These are phyloP conservation scores for Phytophthora niederhauseri DNA, from an alignment of 352 stramenopile species.

Conservation along the genomic window DNA sequence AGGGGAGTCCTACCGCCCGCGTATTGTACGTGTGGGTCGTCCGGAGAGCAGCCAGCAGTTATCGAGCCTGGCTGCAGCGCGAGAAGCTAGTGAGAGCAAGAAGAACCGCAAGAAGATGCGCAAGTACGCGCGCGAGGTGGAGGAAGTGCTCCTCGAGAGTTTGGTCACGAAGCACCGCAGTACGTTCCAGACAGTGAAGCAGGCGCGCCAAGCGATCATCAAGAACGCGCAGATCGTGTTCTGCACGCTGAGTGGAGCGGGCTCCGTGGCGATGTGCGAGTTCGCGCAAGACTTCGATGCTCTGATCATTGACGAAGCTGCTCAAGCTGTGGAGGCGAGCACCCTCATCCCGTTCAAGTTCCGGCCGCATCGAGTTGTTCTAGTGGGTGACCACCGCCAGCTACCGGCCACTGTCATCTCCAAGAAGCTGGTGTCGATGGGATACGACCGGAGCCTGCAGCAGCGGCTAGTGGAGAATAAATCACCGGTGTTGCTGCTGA, in stretches of 20 bases:
- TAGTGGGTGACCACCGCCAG: slow-evolving; percentile 97
- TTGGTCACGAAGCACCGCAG: slow-evolving; percentile 67
- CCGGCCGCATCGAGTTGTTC: slow-evolving; percentile 72
- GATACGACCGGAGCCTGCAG: slow-evolving; percentile 96
- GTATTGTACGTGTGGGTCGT: slow-evolving; percentile 74
- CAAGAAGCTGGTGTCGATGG: slow-evolving; percentile 78
- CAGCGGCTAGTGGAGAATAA: slow-evolving; percentile 93
- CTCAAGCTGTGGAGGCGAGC: slow-evolving; percentile 96
- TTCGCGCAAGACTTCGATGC: slow-evolving; percentile 96
- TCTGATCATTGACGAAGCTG: slow-evolving; percentile 98
- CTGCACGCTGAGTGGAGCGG: slow-evolving; percentile 83
- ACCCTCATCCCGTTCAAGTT: slow-evolving; percentile 98
- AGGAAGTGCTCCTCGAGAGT: slow-evolving; percentile 74
- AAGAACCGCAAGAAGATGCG: slow-evolving; percentile 71
- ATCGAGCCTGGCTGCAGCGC: slow-evolving; percentile 26
- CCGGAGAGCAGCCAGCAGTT: slow-evolving; percentile 58
- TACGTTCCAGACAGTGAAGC: slow-evolving; percentile 57
- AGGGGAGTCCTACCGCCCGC: slow-evolving; percentile 55
- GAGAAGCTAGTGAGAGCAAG: slow-evolving; percentile 38
- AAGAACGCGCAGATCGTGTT: slow-evolving; percentile 85
- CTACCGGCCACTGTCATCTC: slow-evolving; percentile 98
- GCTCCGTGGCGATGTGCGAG: slow-evolving; percentile 82
- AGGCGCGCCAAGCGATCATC: slow-evolving; percentile 70
- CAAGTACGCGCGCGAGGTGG: slow-evolving; percentile 74
- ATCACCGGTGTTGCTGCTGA: slow-evolving; percentile 88